Base-by-base conservation (phyloP, 169 alveolate genomes). In the Theileria luwenshuni region DNA sequence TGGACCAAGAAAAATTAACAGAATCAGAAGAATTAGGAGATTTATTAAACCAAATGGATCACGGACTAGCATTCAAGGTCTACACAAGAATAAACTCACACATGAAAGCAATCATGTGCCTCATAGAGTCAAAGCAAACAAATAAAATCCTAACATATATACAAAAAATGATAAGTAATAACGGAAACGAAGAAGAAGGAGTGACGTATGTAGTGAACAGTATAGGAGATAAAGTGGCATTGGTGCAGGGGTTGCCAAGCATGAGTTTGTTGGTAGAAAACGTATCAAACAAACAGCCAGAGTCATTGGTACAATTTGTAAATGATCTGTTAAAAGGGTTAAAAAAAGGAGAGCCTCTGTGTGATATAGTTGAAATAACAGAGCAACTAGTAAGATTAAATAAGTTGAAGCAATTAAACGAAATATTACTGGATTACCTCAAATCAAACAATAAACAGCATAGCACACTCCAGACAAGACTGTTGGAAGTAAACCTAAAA, bases 21-120 rank as follows among this genome's bases (percentile, higher is more conserved):
- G 95, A 95, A 76, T 95, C 99, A 41, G 99, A 96, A 84, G 97
- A 96, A 80, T 92, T 98, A 27, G 99, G 99, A 15, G 99, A 98
- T 83, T 77, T 95, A 83, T 91, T 98, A 35, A 91, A 92, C 67
- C 91, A 91, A 51, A 80, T 90, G 68, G 99, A 97, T 45, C 92
- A 90, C 42, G 86, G 95, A 67, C 91, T 97, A 52, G 99, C 99
- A 38, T 91, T 97, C 47, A 88, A 93, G 81, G 93, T 97, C 35
- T 95, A 94, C 84, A 86, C 86, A 15, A 32, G 68, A 0, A 33
- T 72, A 61, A 86, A 89, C 28, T 90, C 94, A 67, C 95, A 92
- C 68, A 92, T 93, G 72, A 95, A 96, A 93, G 97, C 97, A 51
- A 86, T 97, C 69, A 90, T 95, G 69, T 92, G 97, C 56, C 94